Evolutionary conservation across 2,329 filamentous ascomycete genomes (phyloP).

Genomic region (Fusarium nelsonii): DNA sequence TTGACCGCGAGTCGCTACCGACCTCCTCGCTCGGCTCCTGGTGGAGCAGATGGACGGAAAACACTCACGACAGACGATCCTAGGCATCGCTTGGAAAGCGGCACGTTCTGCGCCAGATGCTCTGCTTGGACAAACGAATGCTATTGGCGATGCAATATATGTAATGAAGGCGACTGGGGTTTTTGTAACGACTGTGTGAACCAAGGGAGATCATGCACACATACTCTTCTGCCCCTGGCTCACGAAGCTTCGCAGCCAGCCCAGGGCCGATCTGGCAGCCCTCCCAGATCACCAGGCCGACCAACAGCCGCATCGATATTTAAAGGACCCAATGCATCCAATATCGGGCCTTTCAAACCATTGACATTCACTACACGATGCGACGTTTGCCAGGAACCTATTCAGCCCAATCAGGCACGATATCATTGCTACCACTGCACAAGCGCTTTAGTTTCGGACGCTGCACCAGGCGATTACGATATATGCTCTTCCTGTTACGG

Average conservation of each 20-base stretch:
- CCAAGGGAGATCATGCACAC: slow-evolving; percentile 82
- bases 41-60: slow-evolving; percentile 66
- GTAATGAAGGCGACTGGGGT: slow-evolving; percentile 95
- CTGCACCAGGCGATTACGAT: slow-evolving; percentile 81
- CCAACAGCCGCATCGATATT: slow-evolving; percentile 63
- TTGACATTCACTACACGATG: slow-evolving; percentile 81
- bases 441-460: slow-evolving; percentile 60
- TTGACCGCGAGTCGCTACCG: slow-evolving; percentile 69
- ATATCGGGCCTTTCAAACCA: slow-evolving; percentile 70
- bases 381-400: slow-evolving; percentile 80
- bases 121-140: slow-evolving; percentile 80
- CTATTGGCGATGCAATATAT: slow-evolving; percentile 89
- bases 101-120: slow-evolving; percentile 87
- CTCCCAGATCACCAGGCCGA: slow-evolving; percentile 57
- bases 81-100: slow-evolving; percentile 75
- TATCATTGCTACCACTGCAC: slow-evolving; percentile 86
- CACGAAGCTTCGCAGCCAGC: slow-evolving; percentile 62
- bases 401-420: slow-evolving; percentile 75
- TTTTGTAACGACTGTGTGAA: slow-evolving; percentile 92
- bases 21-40: slow-evolving; percentile 62
- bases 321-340: slow-evolving; percentile 60
- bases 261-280: slow-evolving; percentile 55
- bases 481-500: slow-evolving; percentile 85
- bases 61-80: slow-evolving; percentile 77
- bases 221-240: slow-evolving; percentile 81